Conservation (phyloP, 1,284 basidiomycete species). For the Microbotryum violaceum region DNA sequence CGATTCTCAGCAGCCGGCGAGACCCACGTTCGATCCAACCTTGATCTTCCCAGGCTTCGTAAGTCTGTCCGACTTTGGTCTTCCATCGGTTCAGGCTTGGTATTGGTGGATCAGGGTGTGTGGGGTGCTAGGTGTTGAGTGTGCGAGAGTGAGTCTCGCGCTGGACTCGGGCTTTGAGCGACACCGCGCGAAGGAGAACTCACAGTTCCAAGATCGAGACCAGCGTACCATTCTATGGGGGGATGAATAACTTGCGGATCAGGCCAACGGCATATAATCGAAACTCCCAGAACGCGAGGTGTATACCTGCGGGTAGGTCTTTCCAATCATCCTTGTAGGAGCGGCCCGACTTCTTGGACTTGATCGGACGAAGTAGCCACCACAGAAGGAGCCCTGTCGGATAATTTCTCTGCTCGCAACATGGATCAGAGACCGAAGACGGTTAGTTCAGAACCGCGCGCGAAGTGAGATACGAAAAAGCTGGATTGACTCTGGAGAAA, state of each 20-base stretch:
- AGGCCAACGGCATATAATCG: background rate
- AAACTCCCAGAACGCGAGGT: too few relatives aligned
- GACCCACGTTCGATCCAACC: conserved; percentile 16
- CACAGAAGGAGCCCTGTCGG: conserved; percentile 17
- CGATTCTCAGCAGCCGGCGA: background rate
- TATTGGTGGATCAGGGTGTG: conserved; percentile 13
- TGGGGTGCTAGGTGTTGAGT: conserved; percentile 13
- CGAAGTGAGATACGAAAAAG: background rate
- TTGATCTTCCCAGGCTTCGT: conserved; percentile 24
- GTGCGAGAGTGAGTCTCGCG: background rate
- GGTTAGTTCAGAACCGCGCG: too few relatives aligned
- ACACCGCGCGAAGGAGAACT: background rate
- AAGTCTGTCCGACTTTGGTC: conserved; percentile 17
- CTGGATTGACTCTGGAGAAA: conserved; percentile 9
- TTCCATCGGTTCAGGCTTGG: conserved; percentile 20
- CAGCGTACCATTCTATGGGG: conserved; percentile 14
- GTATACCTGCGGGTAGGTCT: conserved; percentile 13
- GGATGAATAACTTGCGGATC: background rate
- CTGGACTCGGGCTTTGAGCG: background rate
- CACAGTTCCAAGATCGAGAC: conserved; percentile 14
- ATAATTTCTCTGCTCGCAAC: conserved; percentile 16
- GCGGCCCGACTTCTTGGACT: conserved; percentile 10
- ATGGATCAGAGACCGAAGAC: background rate
- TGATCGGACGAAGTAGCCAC: conserved; percentile 18
- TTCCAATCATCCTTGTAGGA: conserved; percentile 24